phyloP scores from a whole-genome alignment of 2,329 filamentous ascomycete genomes.

The Aspergillus pseudoterreus region DNA sequence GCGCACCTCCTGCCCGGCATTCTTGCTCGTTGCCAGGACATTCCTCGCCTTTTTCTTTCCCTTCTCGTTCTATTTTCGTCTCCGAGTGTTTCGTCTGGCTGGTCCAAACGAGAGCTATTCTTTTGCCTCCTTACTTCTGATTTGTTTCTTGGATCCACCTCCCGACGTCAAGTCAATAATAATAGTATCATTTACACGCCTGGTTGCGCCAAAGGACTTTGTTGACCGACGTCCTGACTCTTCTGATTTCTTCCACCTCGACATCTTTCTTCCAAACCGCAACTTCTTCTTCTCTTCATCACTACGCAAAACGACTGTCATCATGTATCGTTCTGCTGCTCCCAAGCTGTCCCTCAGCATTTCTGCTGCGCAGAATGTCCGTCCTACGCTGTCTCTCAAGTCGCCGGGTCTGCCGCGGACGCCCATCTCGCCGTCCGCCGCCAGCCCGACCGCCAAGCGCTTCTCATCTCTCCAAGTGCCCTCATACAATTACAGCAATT shows the following conservation, averaged over 20 bases:
- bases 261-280: constrained; percentile 9
- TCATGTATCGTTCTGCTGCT: constrained; percentile 27
- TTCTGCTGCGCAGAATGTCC: constrained; percentile 33
- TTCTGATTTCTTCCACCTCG: constrained; percentile 10
- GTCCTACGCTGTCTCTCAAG: constrained; percentile 41
- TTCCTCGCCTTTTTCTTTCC: constrained; percentile 30
- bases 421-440: constrained; percentile 40
- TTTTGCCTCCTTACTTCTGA: constrained; percentile 10
- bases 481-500: constrained; percentile 42
- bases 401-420: constrained; percentile 42
- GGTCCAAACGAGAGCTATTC: constrained; percentile 37
- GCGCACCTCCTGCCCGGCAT: constrained; percentile 19
- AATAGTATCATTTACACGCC: constrained; percentile 23
- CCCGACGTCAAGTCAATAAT: constrained; percentile 19
- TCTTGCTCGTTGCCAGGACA: constrained; percentile 22
- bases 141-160: constrained; percentile 17
- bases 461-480: constrained; percentile 40
- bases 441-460: constrained; percentile 41
- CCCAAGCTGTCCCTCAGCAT: constrained; percentile 48
- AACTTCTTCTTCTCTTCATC: not conserved
- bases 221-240: constrained; percentile 32
- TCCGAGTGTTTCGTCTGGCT: constrained; percentile 37
- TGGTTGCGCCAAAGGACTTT: constrained; percentile 23
- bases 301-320: not conserved
- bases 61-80: constrained; percentile 32